Evolutionary conservation across 202 grass and related monocot genomes (phyloP), one percentile per base, ranked within the genome.

Genomic region (Dendrocalamus latiflorus): DNA sequence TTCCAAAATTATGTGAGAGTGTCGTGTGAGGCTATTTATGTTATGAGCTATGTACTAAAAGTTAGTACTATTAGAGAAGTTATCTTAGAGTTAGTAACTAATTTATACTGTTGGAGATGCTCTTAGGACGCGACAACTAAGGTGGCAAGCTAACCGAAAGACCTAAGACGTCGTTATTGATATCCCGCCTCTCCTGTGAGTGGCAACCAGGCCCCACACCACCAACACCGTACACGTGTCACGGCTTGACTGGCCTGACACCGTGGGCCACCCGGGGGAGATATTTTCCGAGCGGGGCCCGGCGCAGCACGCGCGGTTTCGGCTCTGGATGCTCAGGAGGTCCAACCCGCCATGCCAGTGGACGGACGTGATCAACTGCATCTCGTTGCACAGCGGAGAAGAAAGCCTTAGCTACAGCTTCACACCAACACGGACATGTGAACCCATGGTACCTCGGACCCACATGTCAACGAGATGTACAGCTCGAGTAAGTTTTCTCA

Each of bases 401-500:
- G 34, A 1, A 0, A 9, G 21, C 24, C 21, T 1, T 0, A 5
- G 38, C n/a, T 11, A 8, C 38, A 1, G 0, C 17, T 1, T 1
- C 0, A 6, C 0, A 3, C 6, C 0, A 0, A 26, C 11, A 2
- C 37, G 68, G 60, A 0, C 14, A 9, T 2, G 0, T 30, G 49
- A 49, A 4, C 6, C 38, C 3, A 0, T 0, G 0, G 0, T 0
- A 0, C 0, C 0, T 0, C 0, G 30, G 54, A 0, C 70, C 70
- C 1, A 0, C 0, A 0, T 5, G 62, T 22, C 85, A 53, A 8
- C 12, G n/a, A 38, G 0, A 0, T 0, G 0, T 5, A 0, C 16
- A 0, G 3, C 0, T 5, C 0, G 0, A 0, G 30, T 4, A 0
- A 5, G n/a, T 1, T 8, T 62, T 17, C 12, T 49, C 0, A 2